phyloP scores from a whole-genome alignment of 768 basidiomycete species.

The Mycena filopes region DNA sequence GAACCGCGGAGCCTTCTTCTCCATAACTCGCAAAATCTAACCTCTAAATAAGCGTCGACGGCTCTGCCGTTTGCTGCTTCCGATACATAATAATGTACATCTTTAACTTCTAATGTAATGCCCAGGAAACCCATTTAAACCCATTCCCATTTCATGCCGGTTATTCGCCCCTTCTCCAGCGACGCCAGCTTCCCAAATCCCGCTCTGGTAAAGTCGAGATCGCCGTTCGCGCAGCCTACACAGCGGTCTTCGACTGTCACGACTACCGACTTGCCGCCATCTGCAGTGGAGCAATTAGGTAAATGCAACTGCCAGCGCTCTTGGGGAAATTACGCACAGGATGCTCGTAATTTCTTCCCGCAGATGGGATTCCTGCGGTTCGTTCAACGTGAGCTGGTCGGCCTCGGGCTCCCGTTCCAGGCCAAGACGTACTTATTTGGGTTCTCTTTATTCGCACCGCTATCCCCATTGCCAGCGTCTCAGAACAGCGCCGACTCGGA shows the following conservation, averaged over 20 bases:
- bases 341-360: neutral
- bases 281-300: neutral
- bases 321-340: neutral
- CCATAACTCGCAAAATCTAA: too few species aligned
- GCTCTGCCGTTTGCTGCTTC: too few species aligned
- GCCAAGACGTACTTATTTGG: conserved; percentile 18
- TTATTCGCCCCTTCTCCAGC: neutral
- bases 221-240: conserved; percentile 12
- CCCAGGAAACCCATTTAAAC: neutral
- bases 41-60: too few species aligned
- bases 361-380: neutral
- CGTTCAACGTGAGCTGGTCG: neutral
- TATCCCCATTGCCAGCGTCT: neutral
- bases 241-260: conserved; percentile 24
- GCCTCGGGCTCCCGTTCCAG: too few species aligned
- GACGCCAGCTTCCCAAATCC: conserved; percentile 17
- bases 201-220: conserved; percentile 25
- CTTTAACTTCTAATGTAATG: neutral
- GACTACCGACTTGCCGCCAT: neutral
- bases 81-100: too few species aligned
- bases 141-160: conserved; percentile 19
- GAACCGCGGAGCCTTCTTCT: too few species aligned
- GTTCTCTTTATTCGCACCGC: conserved; percentile 18
- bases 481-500: neutral
- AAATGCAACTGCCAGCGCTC: too few species aligned